A percentile compares a stretch with the other conserved stretches of the same genome.
Conservation (phyloP, 441 rosid genomes). For the Bocquillonia castaneifolia region DNA sequence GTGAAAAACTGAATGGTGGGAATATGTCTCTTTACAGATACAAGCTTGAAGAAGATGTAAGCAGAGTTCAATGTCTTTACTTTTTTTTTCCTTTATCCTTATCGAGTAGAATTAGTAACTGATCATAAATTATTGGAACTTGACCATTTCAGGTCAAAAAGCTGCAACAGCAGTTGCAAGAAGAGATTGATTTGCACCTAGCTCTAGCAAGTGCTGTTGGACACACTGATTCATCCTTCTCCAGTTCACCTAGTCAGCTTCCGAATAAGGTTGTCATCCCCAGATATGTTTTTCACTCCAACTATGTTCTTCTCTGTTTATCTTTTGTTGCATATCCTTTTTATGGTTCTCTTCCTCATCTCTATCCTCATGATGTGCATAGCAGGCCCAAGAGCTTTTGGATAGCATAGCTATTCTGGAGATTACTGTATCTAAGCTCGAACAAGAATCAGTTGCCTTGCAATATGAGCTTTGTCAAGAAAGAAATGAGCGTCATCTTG, state of each 20-base stretch:
- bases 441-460: constrained; percentile 63
- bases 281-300: background rate
- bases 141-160: constrained; percentile 48
- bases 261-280: constrained; percentile 57
- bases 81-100: background rate
- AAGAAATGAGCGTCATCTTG: constrained; percentile 69
- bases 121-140: background rate
- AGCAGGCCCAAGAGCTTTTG: constrained; percentile 73
- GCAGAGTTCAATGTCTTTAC: constrained; percentile 23
- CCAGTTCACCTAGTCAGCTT: constrained; percentile 54
- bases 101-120: background rate
- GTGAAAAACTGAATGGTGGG: constrained; percentile 39
- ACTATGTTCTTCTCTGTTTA: background rate
- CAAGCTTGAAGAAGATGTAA: constrained; percentile 86
- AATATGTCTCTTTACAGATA: constrained; percentile 42
- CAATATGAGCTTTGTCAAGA: constrained; percentile 77
- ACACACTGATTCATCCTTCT: constrained; percentile 42
- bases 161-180: constrained; percentile 69
- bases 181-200: constrained; percentile 59
- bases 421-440: constrained; percentile 73
- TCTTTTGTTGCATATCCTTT: constrained; percentile 18
- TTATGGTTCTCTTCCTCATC: constrained; percentile 23
- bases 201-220: constrained; percentile 68
- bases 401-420: constrained; percentile 70
- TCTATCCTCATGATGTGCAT: constrained; percentile 16